phyloP scores from a whole-genome alignment of 495 filamentous ascomycete genomes.

The Cercophora scortea region DNA sequence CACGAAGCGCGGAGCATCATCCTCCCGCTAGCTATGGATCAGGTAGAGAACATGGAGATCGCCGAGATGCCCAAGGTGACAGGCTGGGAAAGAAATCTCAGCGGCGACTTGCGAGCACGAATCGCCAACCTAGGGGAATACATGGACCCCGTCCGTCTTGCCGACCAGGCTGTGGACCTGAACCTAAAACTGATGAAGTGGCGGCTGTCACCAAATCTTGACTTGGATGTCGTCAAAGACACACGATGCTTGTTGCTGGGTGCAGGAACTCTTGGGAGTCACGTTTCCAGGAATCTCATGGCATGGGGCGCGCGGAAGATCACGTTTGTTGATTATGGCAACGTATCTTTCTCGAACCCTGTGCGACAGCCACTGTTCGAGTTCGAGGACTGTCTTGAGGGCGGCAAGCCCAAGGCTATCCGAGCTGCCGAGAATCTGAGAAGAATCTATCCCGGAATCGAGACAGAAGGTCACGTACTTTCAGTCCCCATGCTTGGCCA shows the following conservation, averaged over 20 bases:
- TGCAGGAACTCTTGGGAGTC: slow-evolving; percentile 87
- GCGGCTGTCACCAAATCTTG: slow-evolving; percentile 80
- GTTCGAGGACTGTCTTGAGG: slow-evolving; percentile 80
- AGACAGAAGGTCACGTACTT: slow-evolving; percentile 67
- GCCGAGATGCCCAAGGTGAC: slow-evolving; percentile 72
- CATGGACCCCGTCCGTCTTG: slow-evolving; percentile 79
- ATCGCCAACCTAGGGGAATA: slow-evolving; percentile 78
- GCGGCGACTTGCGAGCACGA: slow-evolving; percentile 65
- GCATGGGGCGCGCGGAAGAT: slow-evolving; percentile 97
- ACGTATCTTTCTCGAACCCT: slow-evolving; percentile 93
- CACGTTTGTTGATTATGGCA: slow-evolving; percentile 92
- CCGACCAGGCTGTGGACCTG: slow-evolving; percentile 93
- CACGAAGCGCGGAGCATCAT: slow-evolving; percentile 76
- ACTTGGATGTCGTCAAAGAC: slow-evolving; percentile 82
- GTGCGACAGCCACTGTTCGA: slow-evolving; percentile 89
- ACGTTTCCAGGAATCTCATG: slow-evolving; percentile 83
- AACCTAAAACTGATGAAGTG: slow-evolving; percentile 99
- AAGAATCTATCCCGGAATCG: slow-evolving; percentile 86
- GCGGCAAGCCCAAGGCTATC: slow-evolving; percentile 75
- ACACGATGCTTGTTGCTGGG: slow-evolving; percentile 92
- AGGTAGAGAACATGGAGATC: slow-evolving; percentile 27
- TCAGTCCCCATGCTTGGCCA: slow-evolving; percentile 95
- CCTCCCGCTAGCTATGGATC: slow-evolving; percentile 54
- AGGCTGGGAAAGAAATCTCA: slow-evolving; percentile 84
- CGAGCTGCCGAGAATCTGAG: slow-evolving; percentile 73